phyloP scores from a whole-genome alignment of 768 basidiomycete genomes.

The Naganishia onofrii region DNA sequence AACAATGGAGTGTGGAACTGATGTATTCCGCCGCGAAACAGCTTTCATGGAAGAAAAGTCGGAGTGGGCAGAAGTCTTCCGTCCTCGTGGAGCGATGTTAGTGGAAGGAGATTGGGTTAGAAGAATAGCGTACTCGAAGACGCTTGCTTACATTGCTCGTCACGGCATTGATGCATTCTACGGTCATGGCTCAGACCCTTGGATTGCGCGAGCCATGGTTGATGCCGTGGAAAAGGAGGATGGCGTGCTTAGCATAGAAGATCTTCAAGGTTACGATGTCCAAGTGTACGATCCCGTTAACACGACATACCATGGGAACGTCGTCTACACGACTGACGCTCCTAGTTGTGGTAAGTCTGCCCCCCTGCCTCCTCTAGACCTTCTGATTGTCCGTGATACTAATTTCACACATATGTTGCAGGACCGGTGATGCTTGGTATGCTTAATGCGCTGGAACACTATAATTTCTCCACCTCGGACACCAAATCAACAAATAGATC shows the following conservation, averaged over 20 bases:
- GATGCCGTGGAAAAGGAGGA: slow-evolving; percentile 68
- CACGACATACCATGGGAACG: slow-evolving; percentile 72
- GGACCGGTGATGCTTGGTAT: slow-evolving; percentile 72
- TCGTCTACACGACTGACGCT: slow-evolving; percentile 77
- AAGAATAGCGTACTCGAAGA: slow-evolving; percentile 66
- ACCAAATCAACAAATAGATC: slow-evolving; percentile 28
- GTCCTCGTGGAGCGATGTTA: slow-evolving; percentile 68
- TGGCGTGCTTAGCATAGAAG: slow-evolving; percentile 73
- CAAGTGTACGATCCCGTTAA: slow-evolving; percentile 69
- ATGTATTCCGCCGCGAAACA: slow-evolving; percentile 1
- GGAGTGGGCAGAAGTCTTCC: slow-evolving; percentile 80
- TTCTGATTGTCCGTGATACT: background rate
- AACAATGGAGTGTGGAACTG: slow-evolving; percentile 47
- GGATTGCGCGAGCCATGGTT: slow-evolving; percentile 74
- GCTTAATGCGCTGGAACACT: slow-evolving; percentile 85
- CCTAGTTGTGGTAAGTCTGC: slow-evolving; percentile 58
- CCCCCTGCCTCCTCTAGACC: background rate
- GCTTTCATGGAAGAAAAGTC: slow-evolving; percentile 54
- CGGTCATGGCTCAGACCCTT: slow-evolving; percentile 51
- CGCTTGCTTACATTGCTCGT: slow-evolving; percentile 69
- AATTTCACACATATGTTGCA: background rate
- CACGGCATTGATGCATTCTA: slow-evolving; percentile 82
- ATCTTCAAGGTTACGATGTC: slow-evolving; percentile 64
- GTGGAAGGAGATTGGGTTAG: slow-evolving; percentile 68
- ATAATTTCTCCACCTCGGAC: slow-evolving; percentile 43